Evolutionary conservation across 805 yeast species (phyloP).

Genomic region (Candida tallmaniae): DNA sequence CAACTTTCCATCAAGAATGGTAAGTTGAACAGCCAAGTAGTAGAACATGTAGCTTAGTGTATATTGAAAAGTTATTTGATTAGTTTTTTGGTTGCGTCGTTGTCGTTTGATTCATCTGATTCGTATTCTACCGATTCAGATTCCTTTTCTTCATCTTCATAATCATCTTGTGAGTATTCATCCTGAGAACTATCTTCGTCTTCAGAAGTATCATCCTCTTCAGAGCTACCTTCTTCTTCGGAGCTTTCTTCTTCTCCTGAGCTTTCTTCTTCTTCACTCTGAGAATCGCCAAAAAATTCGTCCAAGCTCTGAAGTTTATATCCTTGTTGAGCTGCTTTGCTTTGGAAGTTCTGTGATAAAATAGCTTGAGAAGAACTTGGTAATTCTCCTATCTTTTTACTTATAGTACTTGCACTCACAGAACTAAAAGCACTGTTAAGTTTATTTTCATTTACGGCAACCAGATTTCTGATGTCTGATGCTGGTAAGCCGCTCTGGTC

Average conservation of each 20-base stretch:
- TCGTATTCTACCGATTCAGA: background rate
- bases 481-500: slow-evolving; percentile 25
- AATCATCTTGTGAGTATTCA: slow-evolving; percentile 1
- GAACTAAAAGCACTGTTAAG: slow-evolving; percentile 11
- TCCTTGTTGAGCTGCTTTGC: slow-evolving; percentile 12
- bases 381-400: slow-evolving; percentile 14
- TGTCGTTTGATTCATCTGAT: no score
- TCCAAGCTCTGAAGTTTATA: slow-evolving; percentile 75
- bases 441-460: slow-evolving; percentile 14
- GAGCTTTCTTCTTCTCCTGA: slow-evolving; percentile 11
- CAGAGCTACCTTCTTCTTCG: slow-evolving; percentile 12
- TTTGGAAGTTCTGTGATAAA: slow-evolving; percentile 17
- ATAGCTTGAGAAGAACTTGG: slow-evolving; percentile 20
- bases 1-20: slow-evolving; percentile 65
- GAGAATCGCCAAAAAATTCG: slow-evolving; percentile 62
- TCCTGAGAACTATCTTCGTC: slow-evolving; percentile 11
- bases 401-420: slow-evolving; percentile 14
- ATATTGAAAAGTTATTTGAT: background rate
- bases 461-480: slow-evolving; percentile 26
- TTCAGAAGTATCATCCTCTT: slow-evolving; percentile 11
- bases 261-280: slow-evolving; percentile 16
- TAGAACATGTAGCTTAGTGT: slow-evolving; percentile 65
- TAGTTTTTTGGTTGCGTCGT: no score
- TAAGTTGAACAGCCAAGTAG: slow-evolving; percentile 62
- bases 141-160: slow-evolving; percentile 1